Base-by-base conservation (phyloP, 805 yeast species). In the Yamadazyma sp. region DNA sequence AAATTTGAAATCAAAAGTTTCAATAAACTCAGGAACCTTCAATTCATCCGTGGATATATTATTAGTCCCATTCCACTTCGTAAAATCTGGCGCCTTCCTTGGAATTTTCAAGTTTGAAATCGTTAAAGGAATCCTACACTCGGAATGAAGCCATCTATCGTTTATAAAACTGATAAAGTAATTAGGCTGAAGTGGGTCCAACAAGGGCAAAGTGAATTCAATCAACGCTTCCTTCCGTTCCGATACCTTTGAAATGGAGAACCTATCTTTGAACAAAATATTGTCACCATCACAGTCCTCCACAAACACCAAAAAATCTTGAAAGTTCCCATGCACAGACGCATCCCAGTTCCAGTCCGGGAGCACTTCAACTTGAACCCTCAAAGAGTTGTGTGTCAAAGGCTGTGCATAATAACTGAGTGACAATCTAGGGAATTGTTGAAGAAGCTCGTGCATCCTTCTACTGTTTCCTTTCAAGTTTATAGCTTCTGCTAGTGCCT, bases 281-380 rank as follows among this genome's bases (percentile, higher is more conserved):
- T 66, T 70, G 41, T 86, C 91, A 4, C 96, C 95, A 54, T 86
- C 83, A 33, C 84, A 73, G 52, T 90, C 96, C 53, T 88, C 96
- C 2, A 88, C 85, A 3, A 87, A 37, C 2, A 93, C 44, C 20
- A 80, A 57, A 50, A 89, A 93, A 5, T 75, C 62, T 53, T 90
- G 91, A 1, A 75, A 64, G 18, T 55, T 60, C 0, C 84, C 84
- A 52, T 89, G 96, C 3, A 82, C 41, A 4, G 54, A 56, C 7
- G 55, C 46, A 55, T 85, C 84, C 96, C 97, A 90, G 12, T 64
- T 67, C 85, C 95, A 93, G 9, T 72, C 66, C 0, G 97, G 93
- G 0, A 64, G 46, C 2, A 87, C 59, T 36, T 79, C 87, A 2
- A 90, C 59, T 44, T 80, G 84, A 9, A 93, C 70, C 23, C 78